Evolutionary conservation across 2,329 filamentous ascomycete species (phyloP), one percentile per base, ranked within the genome.

Genomic region (Nemania sp.): DNA sequence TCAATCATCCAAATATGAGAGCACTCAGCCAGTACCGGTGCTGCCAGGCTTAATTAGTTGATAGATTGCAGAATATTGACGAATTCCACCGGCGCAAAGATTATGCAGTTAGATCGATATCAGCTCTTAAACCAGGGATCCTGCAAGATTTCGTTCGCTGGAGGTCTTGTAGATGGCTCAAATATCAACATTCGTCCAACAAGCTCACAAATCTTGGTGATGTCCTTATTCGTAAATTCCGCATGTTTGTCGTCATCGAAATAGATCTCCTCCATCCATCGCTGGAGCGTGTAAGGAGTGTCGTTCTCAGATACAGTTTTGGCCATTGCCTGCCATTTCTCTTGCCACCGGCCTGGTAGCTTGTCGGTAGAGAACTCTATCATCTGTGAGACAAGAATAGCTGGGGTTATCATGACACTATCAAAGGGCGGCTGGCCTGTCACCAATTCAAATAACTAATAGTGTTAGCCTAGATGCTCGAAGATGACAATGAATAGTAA

Each of bases 61-160:
- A 62, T 47, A 55, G 59, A 39, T 20, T 40, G 20, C 34, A 43
- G 37, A 29, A 46, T 40, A 15, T 59, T 50, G 11, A 46, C 39
- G 3, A 10, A n/a, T 10, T 7, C 32, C 12, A n/a, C 39, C 15
- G 35, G 18, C 10, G 25, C n/a, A 20, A n/a, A 63, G 35, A 10
- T 11, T 20, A 3, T 15, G 54, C 12, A 69, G 34, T 4, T 59
- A 54, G 21, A 61, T 69, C 54, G n/a, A n/a, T 42, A n/a, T n/a
- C n/a, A n/a, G n/a, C n/a, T n/a, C n/a, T n/a, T n/a, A 45, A 59
- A 60, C 51, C 51, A 55, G 1, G 17, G 47, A 5, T 60, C 52
- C 32, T 13, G 21, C n/a, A 17, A 18, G 13, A 55, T 60, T 40
- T 55, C 57, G 15, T 47, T 51, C 18, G 52, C 51, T 2, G 52